A percentile compares a stretch with the other conserved stretches of the same genome.
These are phyloP conservation scores for Colletotrichum falcatum DNA, from an alignment of 2,329 filamentous ascomycete genomes.

Conservation along the genomic window DNA sequence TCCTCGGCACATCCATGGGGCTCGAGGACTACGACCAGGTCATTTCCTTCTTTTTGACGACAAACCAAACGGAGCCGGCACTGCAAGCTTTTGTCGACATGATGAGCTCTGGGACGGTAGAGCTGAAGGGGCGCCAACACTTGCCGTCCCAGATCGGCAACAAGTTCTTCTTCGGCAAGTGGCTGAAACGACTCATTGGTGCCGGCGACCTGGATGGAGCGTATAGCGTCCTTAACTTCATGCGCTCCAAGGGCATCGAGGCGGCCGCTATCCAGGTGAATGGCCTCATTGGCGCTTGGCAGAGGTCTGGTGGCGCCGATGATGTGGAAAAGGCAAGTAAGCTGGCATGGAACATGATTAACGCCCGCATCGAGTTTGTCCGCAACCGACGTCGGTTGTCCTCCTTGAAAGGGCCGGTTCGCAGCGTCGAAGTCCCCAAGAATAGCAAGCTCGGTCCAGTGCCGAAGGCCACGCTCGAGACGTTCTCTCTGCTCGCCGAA, in stretches of 20 bases:
- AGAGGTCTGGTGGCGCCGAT: conserved; percentile 69
- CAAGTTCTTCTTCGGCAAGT: conserved; percentile 87
- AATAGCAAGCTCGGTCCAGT: conserved; percentile 45
- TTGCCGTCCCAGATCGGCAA: conserved; percentile 70
- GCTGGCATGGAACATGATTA: conserved; percentile 83
- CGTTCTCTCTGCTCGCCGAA: conserved; percentile 79
- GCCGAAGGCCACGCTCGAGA: conserved; percentile 78
- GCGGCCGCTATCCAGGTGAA: conserved; percentile 84
- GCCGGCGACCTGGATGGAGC: conserved; percentile 78
- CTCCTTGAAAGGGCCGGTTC: conserved; percentile 45
- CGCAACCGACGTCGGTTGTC: conserved; percentile 55
- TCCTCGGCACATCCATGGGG: conserved; percentile 70
- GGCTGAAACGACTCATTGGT: conserved; percentile 86
- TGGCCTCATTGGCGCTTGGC: conserved; percentile 82
- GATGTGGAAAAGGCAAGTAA: conserved; percentile 72
- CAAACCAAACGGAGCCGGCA: conserved; percentile 73
- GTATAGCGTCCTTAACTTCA: conserved; percentile 78
- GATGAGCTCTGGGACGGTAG: conserved; percentile 75
- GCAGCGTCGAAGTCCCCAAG: conserved; percentile 43
- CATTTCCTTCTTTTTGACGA: conserved; percentile 76
- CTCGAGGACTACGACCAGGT: conserved; percentile 83
- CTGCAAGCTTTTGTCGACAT: conserved; percentile 88
- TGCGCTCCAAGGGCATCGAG: conserved; percentile 75
- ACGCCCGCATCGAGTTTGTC: conserved; percentile 74
- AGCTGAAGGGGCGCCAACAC: conserved; percentile 56